These are phyloP conservation scores for Penicillium griseofulvum DNA, from an alignment of 2,329 filamentous ascomycete genomes.

Conservation along the genomic window DNA sequence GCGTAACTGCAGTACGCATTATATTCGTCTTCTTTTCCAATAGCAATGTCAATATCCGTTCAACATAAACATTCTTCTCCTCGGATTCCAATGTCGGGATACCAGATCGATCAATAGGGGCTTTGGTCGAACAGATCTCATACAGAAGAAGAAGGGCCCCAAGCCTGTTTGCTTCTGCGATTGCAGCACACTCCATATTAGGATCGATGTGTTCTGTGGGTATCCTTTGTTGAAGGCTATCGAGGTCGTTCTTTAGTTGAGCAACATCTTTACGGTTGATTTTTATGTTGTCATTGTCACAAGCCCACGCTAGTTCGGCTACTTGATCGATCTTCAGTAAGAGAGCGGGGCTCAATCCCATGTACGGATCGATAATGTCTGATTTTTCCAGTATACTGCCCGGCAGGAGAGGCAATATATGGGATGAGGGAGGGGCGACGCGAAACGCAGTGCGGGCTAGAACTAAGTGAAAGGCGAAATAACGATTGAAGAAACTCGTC, in stretches of 20 bases:
- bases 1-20: conserved; percentile 23
- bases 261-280: neutral
- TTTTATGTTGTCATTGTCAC: neutral
- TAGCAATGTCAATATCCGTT: conserved; percentile 18
- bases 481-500: conserved; percentile 24
- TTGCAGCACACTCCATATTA: conserved; percentile 18
- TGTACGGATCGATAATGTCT: conserved; percentile 26
- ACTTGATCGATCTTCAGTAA: conserved; percentile 24
- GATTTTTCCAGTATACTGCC: conserved; percentile 14
- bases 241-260: conserved; percentile 4
- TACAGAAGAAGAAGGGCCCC: conserved; percentile 24
- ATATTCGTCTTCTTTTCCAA: conserved; percentile 19
- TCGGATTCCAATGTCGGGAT: neutral
- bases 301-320: conserved; percentile 20
- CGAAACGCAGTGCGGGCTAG: conserved; percentile 27
- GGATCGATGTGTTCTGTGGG: conserved; percentile 8
- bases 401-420: conserved; percentile 5
- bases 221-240: conserved; percentile 14
- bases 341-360: conserved; percentile 26
- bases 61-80: conserved; percentile 10
- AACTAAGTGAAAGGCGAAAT: conserved; percentile 30
- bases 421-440: conserved; percentile 3
- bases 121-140: conserved; percentile 14
- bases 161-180: conserved; percentile 25
- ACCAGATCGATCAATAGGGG: neutral